These are phyloP conservation scores for Populus hybrid DNA, from an alignment of 441 rosid genomes.

Conservation along the genomic window DNA sequence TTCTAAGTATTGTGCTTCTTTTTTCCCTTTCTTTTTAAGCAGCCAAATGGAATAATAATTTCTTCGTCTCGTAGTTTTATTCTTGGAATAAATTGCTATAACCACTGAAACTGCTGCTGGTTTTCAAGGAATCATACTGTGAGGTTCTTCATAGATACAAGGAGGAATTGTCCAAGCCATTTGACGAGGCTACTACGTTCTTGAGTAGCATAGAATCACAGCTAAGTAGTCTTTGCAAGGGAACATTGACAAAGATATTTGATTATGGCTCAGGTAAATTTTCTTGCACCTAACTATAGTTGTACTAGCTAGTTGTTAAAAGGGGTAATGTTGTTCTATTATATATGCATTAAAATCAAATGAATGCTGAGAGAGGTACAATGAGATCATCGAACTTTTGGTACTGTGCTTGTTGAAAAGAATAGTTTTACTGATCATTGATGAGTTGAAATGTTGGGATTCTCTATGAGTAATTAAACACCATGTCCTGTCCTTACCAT, in stretches of 20 bases:
- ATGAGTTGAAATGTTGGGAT: conserved; percentile 4
- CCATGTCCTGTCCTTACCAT: not conserved
- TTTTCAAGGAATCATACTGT: conserved; percentile 53
- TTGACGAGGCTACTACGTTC: conserved; percentile 56
- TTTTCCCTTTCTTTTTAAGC: not conserved
- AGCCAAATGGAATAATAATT: not conserved
- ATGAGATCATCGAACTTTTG: not conserved
- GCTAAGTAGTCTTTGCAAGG: conserved; percentile 48
- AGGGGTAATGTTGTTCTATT: not conserved
- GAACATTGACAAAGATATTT: conserved; percentile 29
- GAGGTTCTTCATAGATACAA: conserved; percentile 47
- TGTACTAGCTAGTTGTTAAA: not conserved
- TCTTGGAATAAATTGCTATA: not conserved
- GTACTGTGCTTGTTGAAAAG: conserved; percentile 24
- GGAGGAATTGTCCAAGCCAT: conserved; percentile 58
- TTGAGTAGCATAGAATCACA: conserved; percentile 55
- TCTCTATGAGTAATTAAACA: not conserved
- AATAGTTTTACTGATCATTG: conserved; percentile 12
- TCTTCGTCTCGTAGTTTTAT: not conserved
- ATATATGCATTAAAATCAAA: conserved; percentile 22
- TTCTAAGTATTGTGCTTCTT: not conserved
- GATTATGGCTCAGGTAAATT: conserved; percentile 38
- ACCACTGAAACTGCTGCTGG: not conserved
- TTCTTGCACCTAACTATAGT: not conserved
- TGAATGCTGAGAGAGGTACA: conserved; percentile 13